Evolutionary conservation across 768 basidiomycete genomes (phyloP).

Genomic region (Bullera alba): DNA sequence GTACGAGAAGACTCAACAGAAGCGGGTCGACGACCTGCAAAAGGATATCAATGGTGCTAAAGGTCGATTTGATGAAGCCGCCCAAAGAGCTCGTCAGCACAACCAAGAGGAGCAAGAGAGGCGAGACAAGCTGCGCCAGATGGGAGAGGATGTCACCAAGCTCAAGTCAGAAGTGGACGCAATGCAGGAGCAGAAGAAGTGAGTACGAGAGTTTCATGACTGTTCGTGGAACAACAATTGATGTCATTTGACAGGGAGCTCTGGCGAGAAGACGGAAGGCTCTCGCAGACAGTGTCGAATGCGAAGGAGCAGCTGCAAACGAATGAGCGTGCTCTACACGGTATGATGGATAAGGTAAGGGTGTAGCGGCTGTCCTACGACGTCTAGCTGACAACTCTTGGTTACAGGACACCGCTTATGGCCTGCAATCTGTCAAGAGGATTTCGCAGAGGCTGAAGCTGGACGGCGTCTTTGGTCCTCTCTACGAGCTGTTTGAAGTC

Average conservation of each 20-base stretch:
- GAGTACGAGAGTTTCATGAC: not conserved
- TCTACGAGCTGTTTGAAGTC: slow-evolving; percentile 89
- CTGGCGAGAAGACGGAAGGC: slow-evolving; percentile 90
- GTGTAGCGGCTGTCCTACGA: not conserved
- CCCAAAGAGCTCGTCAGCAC: slow-evolving; percentile 51
- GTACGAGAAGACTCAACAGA: slow-evolving; percentile 54
- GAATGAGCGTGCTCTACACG: slow-evolving; percentile 68
- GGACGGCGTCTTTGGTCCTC: slow-evolving; percentile 81
- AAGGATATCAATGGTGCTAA: slow-evolving; percentile 34
- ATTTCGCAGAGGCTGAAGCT: slow-evolving; percentile 70
- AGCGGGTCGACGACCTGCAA: slow-evolving; percentile 54
- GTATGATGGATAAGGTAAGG: slow-evolving; percentile 92
- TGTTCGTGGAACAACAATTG: not conserved
- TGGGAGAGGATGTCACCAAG: slow-evolving; percentile 50
- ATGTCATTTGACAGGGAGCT: slow-evolving; percentile 53
- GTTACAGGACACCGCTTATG: slow-evolving; percentile 82
- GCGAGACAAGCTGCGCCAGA: slow-evolving; percentile 54
- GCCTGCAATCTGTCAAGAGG: slow-evolving; percentile 74
- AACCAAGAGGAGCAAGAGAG: slow-evolving; percentile 55
- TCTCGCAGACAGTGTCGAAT: slow-evolving; percentile 67
- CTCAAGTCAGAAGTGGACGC: slow-evolving; percentile 65
- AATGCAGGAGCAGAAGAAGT: slow-evolving; percentile 60
- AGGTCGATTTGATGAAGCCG: slow-evolving; percentile 50
- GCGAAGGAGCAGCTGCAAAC: slow-evolving; percentile 73
- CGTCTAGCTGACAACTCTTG: too few species aligned